These are phyloP conservation scores for Venturia effusa DNA, from an alignment of 2,329 filamentous ascomycete genomes.

Conservation along the genomic window DNA sequence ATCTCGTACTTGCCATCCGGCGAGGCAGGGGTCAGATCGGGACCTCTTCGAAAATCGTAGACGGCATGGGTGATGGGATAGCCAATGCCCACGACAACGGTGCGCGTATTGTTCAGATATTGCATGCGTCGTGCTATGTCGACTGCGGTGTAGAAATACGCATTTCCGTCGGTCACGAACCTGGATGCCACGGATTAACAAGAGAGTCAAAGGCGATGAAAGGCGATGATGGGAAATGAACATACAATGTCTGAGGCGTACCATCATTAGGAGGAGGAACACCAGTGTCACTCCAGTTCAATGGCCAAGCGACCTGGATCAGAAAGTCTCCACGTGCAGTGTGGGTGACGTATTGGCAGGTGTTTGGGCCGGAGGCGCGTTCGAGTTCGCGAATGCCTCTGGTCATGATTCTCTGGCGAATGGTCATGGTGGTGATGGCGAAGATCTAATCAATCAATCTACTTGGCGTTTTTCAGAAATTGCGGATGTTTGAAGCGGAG, in stretches of 20 bases:
- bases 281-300: neutral
- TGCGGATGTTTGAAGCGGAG: neutral
- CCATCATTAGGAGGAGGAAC: neutral
- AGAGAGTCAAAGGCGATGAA: neutral
- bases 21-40: conserved; percentile 4
- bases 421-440: neutral
- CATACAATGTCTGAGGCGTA: neutral
- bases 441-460: conserved; percentile 1
- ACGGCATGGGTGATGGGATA: neutral
- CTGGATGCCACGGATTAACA: neutral
- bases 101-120: neutral
- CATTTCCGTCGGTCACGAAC: conserved; percentile 4
- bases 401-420: neutral
- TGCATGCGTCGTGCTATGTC: conserved; percentile 3
- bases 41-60: neutral
- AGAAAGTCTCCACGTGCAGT: neutral
- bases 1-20: neutral
- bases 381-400: neutral
- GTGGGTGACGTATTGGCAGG: neutral
- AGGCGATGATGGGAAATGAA: neutral
- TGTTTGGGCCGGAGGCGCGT: neutral
- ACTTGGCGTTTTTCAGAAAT: neutral
- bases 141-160: conserved; percentile 1
- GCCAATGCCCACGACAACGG: conserved; percentile 5
- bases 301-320: conserved; percentile 6